Conservation (phyloP, 306 rosid genomes). For the Abrus precatorius region DNA sequence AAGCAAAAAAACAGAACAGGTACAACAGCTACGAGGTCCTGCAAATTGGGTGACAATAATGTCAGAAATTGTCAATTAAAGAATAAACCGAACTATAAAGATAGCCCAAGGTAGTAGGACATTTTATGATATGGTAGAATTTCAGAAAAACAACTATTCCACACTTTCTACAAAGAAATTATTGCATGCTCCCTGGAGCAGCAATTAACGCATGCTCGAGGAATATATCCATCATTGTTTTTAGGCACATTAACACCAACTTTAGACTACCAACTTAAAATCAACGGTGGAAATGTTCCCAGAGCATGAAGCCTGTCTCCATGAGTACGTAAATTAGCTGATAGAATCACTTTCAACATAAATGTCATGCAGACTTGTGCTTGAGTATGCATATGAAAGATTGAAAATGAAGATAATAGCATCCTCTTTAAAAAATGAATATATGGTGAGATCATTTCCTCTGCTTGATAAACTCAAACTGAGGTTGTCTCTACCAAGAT, state of each 20-base stretch:
- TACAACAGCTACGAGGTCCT: constrained; percentile 25
- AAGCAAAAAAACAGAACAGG: constrained; percentile 30
- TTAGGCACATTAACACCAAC: background rate
- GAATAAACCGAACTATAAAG: constrained; percentile 4
- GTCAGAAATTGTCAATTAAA: constrained; percentile 37
- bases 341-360: background rate
- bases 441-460: constrained; percentile 9
- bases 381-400: background rate
- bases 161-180: background rate
- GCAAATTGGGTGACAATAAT: constrained; percentile 23
- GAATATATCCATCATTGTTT: background rate
- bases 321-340: constrained; percentile 1
- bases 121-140: background rate
- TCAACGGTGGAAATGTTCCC: background rate
- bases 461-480: constrained; percentile 18
- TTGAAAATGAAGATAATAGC: background rate
- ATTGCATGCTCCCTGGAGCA: background rate
- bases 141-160: background rate
- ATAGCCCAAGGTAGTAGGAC: constrained; percentile 17
- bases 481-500: background rate
- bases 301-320: background rate
- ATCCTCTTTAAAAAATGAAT: background rate
- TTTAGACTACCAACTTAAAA: background rate
- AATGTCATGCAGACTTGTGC: constrained; percentile 13
- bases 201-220: background rate